A percentile compares a stretch with the other conserved stretches of the same genome.
Conservation (phyloP, 805 yeast species). For the Candida nanaspora region DNA sequence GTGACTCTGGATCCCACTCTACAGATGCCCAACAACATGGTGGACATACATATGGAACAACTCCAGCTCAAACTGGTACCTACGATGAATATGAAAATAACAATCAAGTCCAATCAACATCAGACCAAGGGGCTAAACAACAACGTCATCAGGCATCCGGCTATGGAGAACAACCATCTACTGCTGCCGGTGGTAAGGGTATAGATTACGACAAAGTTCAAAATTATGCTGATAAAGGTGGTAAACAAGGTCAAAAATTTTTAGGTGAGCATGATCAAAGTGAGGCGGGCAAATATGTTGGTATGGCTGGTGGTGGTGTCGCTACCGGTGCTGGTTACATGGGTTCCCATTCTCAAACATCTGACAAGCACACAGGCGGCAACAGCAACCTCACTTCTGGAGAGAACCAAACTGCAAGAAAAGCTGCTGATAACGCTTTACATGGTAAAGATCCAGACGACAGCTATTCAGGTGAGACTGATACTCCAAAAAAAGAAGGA, state of each 20-base stretch:
- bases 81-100: no score
- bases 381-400: constrained; percentile 9
- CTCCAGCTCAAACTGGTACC: no score
- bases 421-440: constrained; percentile 12
- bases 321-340: constrained; percentile 11
- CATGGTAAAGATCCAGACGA: neutral
- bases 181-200: neutral
- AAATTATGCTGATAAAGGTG: constrained; percentile 4
- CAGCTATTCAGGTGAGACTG: neutral
- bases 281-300: constrained; percentile 2
- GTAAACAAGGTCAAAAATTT: neutral
- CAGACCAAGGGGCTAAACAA: no score
- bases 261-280: constrained; percentile 1
- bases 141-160: no score
- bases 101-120: no score
- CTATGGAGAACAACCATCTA: no score
- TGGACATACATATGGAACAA: neutral
- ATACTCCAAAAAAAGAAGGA: neutral
- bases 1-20: neutral
- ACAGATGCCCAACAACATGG: neutral
- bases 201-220: constrained; percentile 4
- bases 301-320: constrained; percentile 5
- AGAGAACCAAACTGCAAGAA: constrained; percentile 12
- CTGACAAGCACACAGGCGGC: constrained; percentile 4
- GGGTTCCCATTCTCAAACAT: constrained; percentile 1